Evolutionary conservation across 176 grass and related monocot genomes (phyloP).

Genomic region (bread wheat (Triticum aestivum)): DNA sequence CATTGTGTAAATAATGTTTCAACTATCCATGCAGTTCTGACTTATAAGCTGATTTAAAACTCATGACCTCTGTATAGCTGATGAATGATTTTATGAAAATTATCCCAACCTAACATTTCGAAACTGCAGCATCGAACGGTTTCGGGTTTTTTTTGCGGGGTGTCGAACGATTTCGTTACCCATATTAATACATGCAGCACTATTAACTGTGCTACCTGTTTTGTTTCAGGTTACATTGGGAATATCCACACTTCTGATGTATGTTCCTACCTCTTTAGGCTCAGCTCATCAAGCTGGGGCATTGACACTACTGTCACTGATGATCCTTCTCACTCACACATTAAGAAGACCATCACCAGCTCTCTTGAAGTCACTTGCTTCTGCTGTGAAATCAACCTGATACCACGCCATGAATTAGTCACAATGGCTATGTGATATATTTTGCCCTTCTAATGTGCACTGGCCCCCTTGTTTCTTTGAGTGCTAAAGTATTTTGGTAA

Average conservation of each 20-base stretch:
- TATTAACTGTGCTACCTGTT: background rate
- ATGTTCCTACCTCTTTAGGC: conserved; percentile 80
- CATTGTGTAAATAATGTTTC: background rate
- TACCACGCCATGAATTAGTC: background rate
- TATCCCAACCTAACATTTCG: background rate
- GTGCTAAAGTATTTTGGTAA: background rate
- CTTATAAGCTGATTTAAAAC: background rate
- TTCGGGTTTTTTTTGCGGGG: background rate
- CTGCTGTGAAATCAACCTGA: conserved; percentile 39
- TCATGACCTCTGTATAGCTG: background rate
- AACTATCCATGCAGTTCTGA: background rate
- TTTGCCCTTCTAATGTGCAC: background rate
- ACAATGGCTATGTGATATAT: background rate
- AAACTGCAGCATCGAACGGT: background rate
- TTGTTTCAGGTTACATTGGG: conserved; percentile 80
- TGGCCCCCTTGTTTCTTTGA: background rate
- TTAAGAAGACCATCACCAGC: conserved; percentile 75
- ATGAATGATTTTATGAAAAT: conserved; percentile 9
- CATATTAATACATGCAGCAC: background rate
- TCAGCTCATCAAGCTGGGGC: conserved; percentile 98
- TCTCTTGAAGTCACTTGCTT: conserved; percentile 57
- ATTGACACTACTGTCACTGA: conserved; percentile 68
- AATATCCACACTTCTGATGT: conserved; percentile 86
- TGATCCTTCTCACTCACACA: conserved; percentile 79
- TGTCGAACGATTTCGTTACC: background rate